Percentiles rank a stretch among this genome's conserved stretches.
phyloP scores from a whole-genome alignment of 2,329 filamentous ascomycete species.

The Phyllosticta paracitricarpa region DNA sequence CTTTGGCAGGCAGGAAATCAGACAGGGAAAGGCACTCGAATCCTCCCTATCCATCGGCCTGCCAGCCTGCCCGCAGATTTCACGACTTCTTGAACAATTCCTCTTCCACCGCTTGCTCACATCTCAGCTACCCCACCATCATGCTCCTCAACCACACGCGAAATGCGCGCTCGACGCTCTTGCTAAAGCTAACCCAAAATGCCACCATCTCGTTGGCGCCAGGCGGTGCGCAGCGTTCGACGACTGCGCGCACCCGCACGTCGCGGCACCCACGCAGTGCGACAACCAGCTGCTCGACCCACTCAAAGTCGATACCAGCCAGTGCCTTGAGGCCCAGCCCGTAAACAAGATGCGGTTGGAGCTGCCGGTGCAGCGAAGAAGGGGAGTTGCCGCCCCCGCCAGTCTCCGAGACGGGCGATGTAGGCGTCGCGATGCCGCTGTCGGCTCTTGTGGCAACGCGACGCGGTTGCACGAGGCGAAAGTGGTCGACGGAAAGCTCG shows the following conservation, averaged over 20 bases:
- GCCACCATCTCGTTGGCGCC: constrained; percentile 43
- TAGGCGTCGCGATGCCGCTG: constrained; percentile 16
- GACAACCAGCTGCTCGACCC: constrained; percentile 46
- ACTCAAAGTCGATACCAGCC: constrained; percentile 37
- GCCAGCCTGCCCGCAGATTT: too few species aligned
- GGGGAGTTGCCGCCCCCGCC: neutral
- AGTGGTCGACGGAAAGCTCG: constrained; percentile 15
- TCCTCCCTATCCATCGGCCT: too few species aligned
- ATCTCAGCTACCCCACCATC: constrained; percentile 17
- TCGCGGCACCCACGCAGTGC: constrained; percentile 38
- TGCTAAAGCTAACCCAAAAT: constrained; percentile 50
- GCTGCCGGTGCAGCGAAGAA: neutral
- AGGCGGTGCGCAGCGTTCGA: constrained; percentile 45
- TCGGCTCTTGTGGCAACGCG: constrained; percentile 32
- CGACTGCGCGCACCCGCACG: constrained; percentile 43
- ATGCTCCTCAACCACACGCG: constrained; percentile 40
- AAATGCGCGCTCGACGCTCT: constrained; percentile 48
- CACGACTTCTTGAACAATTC: too few species aligned
- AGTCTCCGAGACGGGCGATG: neutral
- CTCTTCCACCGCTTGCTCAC: neutral
- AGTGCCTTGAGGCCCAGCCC: constrained; percentile 10
- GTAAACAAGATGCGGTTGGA: constrained; percentile 34
- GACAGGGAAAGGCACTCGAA: too few species aligned
- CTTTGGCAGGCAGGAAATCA: too few species aligned
- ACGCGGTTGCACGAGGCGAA: constrained; percentile 9